Conservation (phyloP, 345 rosid species). For the Nasturtium officinale region DNA sequence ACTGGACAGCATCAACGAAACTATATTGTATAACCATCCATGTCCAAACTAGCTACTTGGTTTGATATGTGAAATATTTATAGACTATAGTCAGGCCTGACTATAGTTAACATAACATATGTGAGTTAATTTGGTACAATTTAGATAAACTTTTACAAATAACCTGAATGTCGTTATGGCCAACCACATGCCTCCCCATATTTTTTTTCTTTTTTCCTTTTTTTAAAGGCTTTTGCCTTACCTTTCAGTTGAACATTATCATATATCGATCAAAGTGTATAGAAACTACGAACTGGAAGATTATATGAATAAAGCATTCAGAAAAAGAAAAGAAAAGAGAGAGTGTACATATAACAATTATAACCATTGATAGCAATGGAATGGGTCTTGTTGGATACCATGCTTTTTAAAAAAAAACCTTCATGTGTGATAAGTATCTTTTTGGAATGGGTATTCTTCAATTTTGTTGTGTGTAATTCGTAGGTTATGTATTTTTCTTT, state of each 20-base stretch:
- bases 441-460: background rate
- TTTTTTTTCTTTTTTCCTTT: too few relatives aligned
- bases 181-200: background rate
- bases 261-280: background rate
- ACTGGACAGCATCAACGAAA: background rate
- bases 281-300: background rate
- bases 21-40: too few relatives aligned
- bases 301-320: conserved; percentile 5
- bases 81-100: too few relatives aligned
- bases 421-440: background rate
- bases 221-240: too few relatives aligned
- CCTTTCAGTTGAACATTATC: background rate
- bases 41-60: conserved; percentile 3
- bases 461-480: background rate
- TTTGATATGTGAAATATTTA: background rate
- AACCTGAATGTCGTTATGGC: background rate
- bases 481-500: background rate
- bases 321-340: background rate
- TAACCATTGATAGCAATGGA: conserved; percentile 17
- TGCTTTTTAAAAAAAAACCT: background rate
- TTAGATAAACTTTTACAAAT: background rate
- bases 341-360: background rate
- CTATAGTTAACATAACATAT: background rate
- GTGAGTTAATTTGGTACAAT: background rate
- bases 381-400: conserved; percentile 30